Evolutionary conservation across 371 early-diverging fungal genomes (phyloP).

Genomic region (Apophysomyces elegans): DNA sequence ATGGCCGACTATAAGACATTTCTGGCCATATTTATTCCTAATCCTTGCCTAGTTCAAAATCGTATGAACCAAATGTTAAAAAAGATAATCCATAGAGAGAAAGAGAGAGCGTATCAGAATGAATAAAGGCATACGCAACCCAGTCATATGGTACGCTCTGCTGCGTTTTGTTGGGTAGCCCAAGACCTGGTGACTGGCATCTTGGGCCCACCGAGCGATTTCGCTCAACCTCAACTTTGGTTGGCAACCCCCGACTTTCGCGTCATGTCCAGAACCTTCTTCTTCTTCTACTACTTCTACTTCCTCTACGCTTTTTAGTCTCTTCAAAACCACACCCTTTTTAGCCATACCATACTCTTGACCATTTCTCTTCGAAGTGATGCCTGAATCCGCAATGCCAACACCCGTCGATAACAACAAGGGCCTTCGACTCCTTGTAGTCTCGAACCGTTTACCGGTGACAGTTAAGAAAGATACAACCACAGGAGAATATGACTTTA

Average conservation of each 20-base stretch:
- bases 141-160: no score
- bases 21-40: no score
- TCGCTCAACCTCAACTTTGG: no score
- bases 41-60: no score
- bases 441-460: constrained; percentile 99
- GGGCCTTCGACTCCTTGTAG: constrained; percentile 83
- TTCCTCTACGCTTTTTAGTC: neutral
- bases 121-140: no score
- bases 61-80: no score
- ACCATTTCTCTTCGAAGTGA: neutral
- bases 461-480: constrained; percentile 82
- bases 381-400: neutral
- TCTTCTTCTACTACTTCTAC: constrained; percentile 6
- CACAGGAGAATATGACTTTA: constrained; percentile 67
- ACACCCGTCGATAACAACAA: constrained; percentile 16
- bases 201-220: no score
- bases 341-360: neutral
- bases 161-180: no score
- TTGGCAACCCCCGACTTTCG: constrained; percentile 3
- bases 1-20: no score
- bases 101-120: no score
- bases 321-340: neutral
- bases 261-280: constrained; percentile 10
- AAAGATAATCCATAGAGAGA: no score
- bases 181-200: no score